phyloP scores from a whole-genome alignment of 2,329 filamentous ascomycete species.

The Microcera coccophila region DNA sequence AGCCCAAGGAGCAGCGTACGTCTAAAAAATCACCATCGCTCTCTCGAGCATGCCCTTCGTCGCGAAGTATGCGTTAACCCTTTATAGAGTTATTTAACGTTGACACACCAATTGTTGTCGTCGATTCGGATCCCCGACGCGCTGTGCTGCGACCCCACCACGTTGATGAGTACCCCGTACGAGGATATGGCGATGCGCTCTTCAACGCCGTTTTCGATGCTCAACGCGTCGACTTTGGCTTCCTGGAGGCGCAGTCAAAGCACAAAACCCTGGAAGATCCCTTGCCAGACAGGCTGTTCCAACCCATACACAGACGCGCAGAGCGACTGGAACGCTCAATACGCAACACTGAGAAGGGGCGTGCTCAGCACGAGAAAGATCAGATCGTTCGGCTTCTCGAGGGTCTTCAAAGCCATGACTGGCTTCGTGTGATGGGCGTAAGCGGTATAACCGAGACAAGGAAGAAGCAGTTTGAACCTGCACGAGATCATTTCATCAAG shows the following conservation, averaged over 20 bases:
- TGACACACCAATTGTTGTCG: constrained; percentile 69
- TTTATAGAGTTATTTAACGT: constrained; percentile 64
- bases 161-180: constrained; percentile 38
- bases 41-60: neutral
- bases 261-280: constrained; percentile 48
- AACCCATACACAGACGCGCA: constrained; percentile 53
- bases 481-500: constrained; percentile 76
- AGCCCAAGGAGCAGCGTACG: constrained; percentile 73
- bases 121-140: constrained; percentile 49
- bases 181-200: constrained; percentile 52
- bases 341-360: constrained; percentile 60
- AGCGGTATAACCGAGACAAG: constrained; percentile 79
- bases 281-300: constrained; percentile 53
- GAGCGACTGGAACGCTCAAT: constrained; percentile 60
- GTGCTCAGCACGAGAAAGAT: constrained; percentile 63
- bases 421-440: constrained; percentile 88
- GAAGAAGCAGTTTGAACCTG: constrained; percentile 82
- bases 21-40: constrained; percentile 25
- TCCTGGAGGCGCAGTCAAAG: constrained; percentile 46
- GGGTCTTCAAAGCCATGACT: constrained; percentile 84
- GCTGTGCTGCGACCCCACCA: constrained; percentile 28
- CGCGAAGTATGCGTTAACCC: constrained; percentile 10
- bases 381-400: constrained; percentile 67
- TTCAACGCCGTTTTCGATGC: constrained; percentile 56
- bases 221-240: constrained; percentile 54